phyloP scores from a whole-genome alignment of 2,329 filamentous ascomycete species.

The Rhytidhysteron rufulum region DNA sequence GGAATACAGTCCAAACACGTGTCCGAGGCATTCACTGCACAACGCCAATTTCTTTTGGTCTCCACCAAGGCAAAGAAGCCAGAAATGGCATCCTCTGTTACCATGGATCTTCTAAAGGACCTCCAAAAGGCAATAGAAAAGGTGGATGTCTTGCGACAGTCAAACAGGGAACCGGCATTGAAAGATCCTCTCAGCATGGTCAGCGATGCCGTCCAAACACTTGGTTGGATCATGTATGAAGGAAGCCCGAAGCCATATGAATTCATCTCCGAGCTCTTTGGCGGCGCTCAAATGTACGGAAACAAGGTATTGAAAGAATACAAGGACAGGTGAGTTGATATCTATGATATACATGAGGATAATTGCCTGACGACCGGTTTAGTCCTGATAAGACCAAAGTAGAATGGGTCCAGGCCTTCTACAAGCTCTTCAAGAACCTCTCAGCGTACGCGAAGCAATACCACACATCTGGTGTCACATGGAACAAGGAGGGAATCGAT shows the following conservation, averaged over 20 bases:
- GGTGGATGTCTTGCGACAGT: slow-evolving; percentile 76
- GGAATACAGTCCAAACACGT: slow-evolving; percentile 50
- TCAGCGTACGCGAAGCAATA: slow-evolving; percentile 80
- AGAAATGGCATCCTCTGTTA: slow-evolving; percentile 64
- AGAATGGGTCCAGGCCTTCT: slow-evolving; percentile 90
- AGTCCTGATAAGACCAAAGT: slow-evolving; percentile 70
- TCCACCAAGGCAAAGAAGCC: slow-evolving; percentile 92
- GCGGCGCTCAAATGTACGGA: slow-evolving; percentile 86
- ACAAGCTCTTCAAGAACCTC: slow-evolving; percentile 81
- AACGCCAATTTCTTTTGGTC: slow-evolving; percentile 83
- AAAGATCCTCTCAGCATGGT: slow-evolving; percentile 84
- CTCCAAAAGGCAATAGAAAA: slow-evolving; percentile 78
- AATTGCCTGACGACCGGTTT: slow-evolving; percentile 1
- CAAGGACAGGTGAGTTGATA: slow-evolving; percentile 66
- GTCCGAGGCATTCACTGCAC: slow-evolving; percentile 69
- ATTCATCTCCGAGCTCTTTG: slow-evolving; percentile 77
- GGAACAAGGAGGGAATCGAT: slow-evolving; percentile 77
- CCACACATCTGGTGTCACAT: slow-evolving; percentile 73
- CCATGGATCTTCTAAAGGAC: slow-evolving; percentile 77
- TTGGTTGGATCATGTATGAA: slow-evolving; percentile 88
- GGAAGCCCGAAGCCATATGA: slow-evolving; percentile 67
- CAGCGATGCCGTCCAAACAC: slow-evolving; percentile 80
- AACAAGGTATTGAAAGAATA: slow-evolving; percentile 90
- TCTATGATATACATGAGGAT: background rate
- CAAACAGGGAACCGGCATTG: slow-evolving; percentile 69